Conservation (phyloP, 1,139 yeast species). For the Protomyces lactucae-debilis region DNA sequence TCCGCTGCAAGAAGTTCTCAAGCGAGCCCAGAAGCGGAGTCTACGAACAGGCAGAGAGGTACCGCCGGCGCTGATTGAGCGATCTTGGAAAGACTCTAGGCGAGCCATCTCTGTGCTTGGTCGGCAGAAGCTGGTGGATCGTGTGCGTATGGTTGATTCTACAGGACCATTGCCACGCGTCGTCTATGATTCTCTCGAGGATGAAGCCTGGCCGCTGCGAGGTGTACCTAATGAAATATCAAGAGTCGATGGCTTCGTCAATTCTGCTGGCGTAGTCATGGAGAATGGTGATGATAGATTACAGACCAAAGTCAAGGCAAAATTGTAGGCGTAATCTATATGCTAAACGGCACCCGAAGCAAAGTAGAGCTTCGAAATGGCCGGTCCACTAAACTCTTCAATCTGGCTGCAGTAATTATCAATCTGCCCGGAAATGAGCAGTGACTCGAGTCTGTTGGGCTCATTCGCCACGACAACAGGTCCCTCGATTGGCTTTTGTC, state of each 20-base stretch:
- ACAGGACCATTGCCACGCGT: constrained; percentile 2
- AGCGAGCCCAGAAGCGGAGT: constrained; percentile 11
- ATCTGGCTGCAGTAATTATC: constrained; percentile 35
- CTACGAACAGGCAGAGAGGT: constrained; percentile 12
- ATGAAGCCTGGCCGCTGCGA: constrained; percentile 11
- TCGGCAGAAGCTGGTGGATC: constrained; percentile 21
- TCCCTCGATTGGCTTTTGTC: constrained; percentile 50
- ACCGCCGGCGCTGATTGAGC: constrained; percentile 14
- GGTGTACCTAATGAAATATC: constrained; percentile 19
- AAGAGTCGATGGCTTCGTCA: constrained; percentile 15
- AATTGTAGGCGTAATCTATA: not conserved
- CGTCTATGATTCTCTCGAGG: constrained; percentile 10
- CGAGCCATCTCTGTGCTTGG: constrained; percentile 25
- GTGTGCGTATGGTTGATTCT: constrained; percentile 24
- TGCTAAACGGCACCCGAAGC: constrained; percentile 22
- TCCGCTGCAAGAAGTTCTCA: constrained; percentile 14
- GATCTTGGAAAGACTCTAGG: constrained; percentile 25
- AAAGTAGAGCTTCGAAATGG: constrained; percentile 34
- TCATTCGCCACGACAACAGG: constrained; percentile 68
- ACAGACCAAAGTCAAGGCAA: not conserved
- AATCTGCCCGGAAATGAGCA: constrained; percentile 65
- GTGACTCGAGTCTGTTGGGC: constrained; percentile 70
- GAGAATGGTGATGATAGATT: constrained; percentile 17
- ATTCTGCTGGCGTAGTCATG: constrained; percentile 2
- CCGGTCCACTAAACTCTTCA: constrained; percentile 34